These are phyloP conservation scores for Venturiaceae sp. DNA, from an alignment of 2,329 filamentous ascomycete genomes.

Conservation along the genomic window DNA sequence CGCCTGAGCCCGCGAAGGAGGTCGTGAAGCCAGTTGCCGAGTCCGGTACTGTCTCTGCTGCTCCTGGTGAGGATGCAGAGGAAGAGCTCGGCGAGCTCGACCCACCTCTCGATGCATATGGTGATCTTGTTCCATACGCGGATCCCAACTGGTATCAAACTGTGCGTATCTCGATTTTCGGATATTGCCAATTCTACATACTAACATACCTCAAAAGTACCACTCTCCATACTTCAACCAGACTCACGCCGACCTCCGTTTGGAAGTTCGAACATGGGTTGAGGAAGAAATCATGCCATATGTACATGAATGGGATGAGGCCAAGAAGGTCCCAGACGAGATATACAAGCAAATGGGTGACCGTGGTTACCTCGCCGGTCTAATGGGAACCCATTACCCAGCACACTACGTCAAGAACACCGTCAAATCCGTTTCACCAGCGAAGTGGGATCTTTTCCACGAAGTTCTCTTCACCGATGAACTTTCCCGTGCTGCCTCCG, in stretches of 20 bases:
- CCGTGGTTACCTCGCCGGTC: slow-evolving; percentile 83
- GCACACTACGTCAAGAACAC: slow-evolving; percentile 60
- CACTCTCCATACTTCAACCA: slow-evolving; percentile 96
- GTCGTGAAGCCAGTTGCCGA: slow-evolving; percentile 50
- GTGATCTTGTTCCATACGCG: slow-evolving; percentile 78
- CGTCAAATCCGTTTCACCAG: slow-evolving; percentile 68
- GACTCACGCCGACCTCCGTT: slow-evolving; percentile 80
- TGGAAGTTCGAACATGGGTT: slow-evolving; percentile 87
- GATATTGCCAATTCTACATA: background rate
- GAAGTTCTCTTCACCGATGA: slow-evolving; percentile 94
- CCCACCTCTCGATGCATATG: slow-evolving; percentile 75
- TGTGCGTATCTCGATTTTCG: slow-evolving; percentile 43
- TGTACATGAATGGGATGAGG: slow-evolving; percentile 95
- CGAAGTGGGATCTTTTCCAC: slow-evolving; percentile 98
- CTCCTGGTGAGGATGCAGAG: slow-evolving; percentile 24
- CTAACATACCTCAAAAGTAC: slow-evolving; percentile 46
- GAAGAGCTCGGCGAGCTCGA: slow-evolving; percentile 36
- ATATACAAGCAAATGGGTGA: slow-evolving; percentile 96
- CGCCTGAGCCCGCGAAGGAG: slow-evolving; percentile 36
- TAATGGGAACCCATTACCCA: slow-evolving; percentile 78
- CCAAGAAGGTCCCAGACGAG: slow-evolving; percentile 73
- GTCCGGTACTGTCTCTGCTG: slow-evolving; percentile 39
- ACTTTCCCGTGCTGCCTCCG: slow-evolving; percentile 77
- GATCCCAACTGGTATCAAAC: slow-evolving; percentile 94
- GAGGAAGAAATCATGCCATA: slow-evolving; percentile 81